phyloP scores from a whole-genome alignment of 768 basidiomycete genomes.

The Boletellus ananiceps region DNA sequence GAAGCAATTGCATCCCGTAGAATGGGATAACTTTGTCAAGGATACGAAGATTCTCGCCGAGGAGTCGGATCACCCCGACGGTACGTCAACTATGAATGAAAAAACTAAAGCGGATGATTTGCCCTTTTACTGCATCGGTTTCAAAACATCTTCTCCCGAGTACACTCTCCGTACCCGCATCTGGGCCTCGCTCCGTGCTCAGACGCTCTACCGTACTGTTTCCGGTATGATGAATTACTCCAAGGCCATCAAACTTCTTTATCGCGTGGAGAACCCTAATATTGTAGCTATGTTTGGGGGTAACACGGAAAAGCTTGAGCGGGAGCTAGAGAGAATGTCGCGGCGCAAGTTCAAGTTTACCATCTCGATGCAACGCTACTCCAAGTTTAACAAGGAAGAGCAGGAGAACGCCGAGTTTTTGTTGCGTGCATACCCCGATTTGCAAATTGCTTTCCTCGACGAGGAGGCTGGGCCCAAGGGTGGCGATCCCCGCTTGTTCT shows the following conservation, averaged over 20 bases:
- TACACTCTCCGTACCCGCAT: conserved; percentile 98
- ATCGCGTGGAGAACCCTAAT: conserved; percentile 97
- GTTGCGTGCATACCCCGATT: conserved; percentile 94
- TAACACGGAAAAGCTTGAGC: conserved; percentile 93
- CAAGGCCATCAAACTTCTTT: conserved; percentile 98
- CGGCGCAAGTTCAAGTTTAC: conserved; percentile 97
- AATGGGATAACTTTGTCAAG: conserved; percentile 99
- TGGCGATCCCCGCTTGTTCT: conserved; percentile 85
- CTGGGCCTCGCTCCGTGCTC: conserved; percentile 97
- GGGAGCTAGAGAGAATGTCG: conserved; percentile 95
- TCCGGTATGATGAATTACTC: conserved; percentile 99
- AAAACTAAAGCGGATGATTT: conserved; percentile 88
- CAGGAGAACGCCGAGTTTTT: conserved; percentile 98
- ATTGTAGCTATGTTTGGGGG: conserved; percentile 95
- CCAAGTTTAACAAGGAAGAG: conserved; percentile 99
- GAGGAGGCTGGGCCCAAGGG: conserved; percentile 90
- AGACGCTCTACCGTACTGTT: conserved; percentile 97
- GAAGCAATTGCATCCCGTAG: conserved; percentile 96
- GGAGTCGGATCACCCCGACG: conserved; percentile 63
- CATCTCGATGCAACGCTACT: conserved; percentile 98
- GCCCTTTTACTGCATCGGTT: conserved; percentile 98
- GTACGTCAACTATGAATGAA: conserved; percentile 56
- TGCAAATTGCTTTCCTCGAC: conserved; percentile 97
- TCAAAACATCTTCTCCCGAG: conserved; percentile 98
- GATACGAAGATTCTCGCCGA: conserved; percentile 99